phyloP scores from a whole-genome alignment of 169 alveolate genomes.

The Eimeria acervulina region DNA sequence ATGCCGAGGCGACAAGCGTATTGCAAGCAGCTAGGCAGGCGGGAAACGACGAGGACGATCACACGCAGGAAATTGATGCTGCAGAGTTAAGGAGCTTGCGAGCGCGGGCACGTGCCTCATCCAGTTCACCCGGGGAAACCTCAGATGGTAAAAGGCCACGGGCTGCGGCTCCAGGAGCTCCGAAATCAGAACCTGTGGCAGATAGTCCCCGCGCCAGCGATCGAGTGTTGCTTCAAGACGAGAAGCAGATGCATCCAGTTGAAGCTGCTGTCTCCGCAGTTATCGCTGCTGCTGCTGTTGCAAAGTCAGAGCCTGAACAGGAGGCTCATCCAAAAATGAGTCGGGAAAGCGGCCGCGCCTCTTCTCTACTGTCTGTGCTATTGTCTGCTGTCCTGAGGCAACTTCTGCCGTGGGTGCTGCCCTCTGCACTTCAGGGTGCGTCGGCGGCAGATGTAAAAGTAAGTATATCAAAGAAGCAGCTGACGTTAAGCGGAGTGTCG shows the following conservation, averaged over 20 bases:
- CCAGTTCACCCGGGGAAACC: not conserved
- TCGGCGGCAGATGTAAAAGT: constrained; percentile 58
- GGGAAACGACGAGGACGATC: not conserved
- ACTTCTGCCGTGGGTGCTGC: constrained; percentile 74
- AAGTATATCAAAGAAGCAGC: constrained; percentile 28
- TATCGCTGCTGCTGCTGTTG: constrained; percentile 46
- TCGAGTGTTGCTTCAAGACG: not conserved
- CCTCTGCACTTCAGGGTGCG: constrained; percentile 71
- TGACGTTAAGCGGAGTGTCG: constrained; percentile 47
- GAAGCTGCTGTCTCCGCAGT: constrained; percentile 43
- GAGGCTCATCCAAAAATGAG: not conserved
- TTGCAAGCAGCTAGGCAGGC: not conserved
- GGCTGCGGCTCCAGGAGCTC: constrained; percentile 14
- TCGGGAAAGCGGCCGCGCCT: constrained; percentile 52
- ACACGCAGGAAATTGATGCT: not conserved
- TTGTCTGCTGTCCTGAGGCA: constrained; percentile 68
- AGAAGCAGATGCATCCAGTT: not conserved
- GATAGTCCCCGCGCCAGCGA: too few species aligned
- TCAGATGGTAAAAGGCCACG: not conserved
- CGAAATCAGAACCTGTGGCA: not conserved
- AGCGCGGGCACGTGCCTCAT: not conserved
- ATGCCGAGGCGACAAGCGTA: not conserved
- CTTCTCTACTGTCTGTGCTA: constrained; percentile 25
- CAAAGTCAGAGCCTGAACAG: not conserved
- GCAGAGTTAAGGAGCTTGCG: not conserved